Base-by-base conservation (phyloP, 805 yeast genomes). In the Sugiyamaella floridensis region DNA sequence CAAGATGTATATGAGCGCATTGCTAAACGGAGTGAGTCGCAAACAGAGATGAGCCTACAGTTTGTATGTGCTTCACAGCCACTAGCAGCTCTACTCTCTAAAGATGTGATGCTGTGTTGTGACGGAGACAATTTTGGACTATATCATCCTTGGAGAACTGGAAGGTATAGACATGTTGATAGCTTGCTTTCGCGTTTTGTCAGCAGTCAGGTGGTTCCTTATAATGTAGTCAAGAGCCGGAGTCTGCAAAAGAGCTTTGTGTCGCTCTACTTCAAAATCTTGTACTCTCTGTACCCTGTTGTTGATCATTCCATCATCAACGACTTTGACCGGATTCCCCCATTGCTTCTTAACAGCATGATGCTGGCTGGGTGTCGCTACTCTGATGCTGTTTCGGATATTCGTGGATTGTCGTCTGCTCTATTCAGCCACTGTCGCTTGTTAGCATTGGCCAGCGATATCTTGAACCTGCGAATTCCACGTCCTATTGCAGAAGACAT, bases 51-150 rank as follows among this genome's bases (percentile, higher is more conserved):
- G 26, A 6, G 26, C 26, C 29, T 20, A 15, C 48, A 45, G 34
- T 45, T 26, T 32, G 48, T 45, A 18, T 34, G 48, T 32, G 48
- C 48, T 10, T 45, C 48, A 3, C 48, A 45, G 40, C 48, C 48
- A 15, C 34, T 45, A 1, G 48, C 48, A 5, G 48, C 48, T 8
- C 48, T 45, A 1, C 22, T 45, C 16, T 29, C 41, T 19, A 45
- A 45, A 19, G 48, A 45, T 19, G 41, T 45, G 20, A 10, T 45
- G 15, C 22, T 45, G 10, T 45, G 48, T n/a, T 45, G 48, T 45
- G 48, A 45, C 22, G 48, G 48, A 14, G 48, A 45, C 16, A 15
- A 45, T 7, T 15, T 45, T 10, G 48, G 48, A 7, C 16, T 45
- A 2, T 45, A 14, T 29, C 48, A 45, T 32, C 48, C 48, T 7